phyloP scores from a whole-genome alignment of 352 stramenopile species.

The Phytopythium cucurbitacearum region DNA sequence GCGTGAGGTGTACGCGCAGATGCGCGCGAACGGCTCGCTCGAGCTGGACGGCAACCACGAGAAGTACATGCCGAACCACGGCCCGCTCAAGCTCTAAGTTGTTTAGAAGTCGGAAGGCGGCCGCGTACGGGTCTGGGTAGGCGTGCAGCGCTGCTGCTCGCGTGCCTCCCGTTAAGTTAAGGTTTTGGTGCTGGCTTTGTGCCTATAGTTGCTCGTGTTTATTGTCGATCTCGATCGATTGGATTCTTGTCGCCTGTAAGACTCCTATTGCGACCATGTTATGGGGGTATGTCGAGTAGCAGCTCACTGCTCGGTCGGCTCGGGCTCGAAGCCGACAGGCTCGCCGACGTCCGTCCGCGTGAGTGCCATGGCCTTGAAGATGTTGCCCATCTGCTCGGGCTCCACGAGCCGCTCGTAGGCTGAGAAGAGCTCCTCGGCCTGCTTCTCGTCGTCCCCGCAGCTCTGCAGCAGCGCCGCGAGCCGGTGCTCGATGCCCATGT shows the following conservation, averaged over 20 bases:
- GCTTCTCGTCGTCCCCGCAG: slow-evolving; percentile 61
- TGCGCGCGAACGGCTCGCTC: slow-evolving; percentile 94
- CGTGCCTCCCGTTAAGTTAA: no score
- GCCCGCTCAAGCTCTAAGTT: slow-evolving; percentile 55
- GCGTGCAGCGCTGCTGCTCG: no score
- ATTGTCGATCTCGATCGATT: no score
- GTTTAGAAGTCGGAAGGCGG: neutral
- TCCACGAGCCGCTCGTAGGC: slow-evolving; percentile 91
- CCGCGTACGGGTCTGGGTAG: no score
- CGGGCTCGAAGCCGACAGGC: slow-evolving; percentile 58
- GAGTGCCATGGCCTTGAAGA: slow-evolving; percentile 94
- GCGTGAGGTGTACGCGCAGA: slow-evolving; percentile 96
- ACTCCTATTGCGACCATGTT: no score
- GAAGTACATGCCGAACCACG: slow-evolving; percentile 94
- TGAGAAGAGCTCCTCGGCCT: slow-evolving; percentile 88
- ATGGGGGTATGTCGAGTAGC: no score
- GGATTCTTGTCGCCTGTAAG: no score
- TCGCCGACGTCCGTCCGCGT: slow-evolving; percentile 48
- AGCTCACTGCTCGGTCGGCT: no score
- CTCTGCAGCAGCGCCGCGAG: slow-evolving; percentile 89
- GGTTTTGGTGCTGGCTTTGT: no score
- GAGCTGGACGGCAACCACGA: slow-evolving; percentile 96
- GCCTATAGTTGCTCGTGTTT: no score
- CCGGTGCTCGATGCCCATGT: slow-evolving; percentile 93
- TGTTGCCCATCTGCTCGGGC: slow-evolving; percentile 91